These are phyloP conservation scores for Zychaea mexicana DNA, from an alignment of 371 early-diverging fungal species.

Conservation along the genomic window DNA sequence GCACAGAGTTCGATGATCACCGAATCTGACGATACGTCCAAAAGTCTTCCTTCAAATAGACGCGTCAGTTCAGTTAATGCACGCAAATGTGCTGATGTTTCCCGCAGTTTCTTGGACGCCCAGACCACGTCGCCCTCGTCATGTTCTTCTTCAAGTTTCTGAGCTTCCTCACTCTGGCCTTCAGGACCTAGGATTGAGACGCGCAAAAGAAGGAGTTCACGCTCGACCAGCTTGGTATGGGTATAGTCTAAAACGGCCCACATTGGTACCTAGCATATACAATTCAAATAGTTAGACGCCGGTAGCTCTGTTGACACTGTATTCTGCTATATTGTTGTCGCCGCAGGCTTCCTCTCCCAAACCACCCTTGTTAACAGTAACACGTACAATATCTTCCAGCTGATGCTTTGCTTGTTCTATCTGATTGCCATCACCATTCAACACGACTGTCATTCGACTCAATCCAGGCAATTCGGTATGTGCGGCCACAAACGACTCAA, in stretches of 20 bases:
- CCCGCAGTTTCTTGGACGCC: slow-evolving; percentile 56
- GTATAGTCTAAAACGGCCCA: slow-evolving; percentile 98
- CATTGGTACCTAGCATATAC: slow-evolving; percentile 74
- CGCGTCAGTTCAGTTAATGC: slow-evolving; percentile 81
- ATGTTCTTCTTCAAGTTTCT: slow-evolving; percentile 36
- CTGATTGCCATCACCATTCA: slow-evolving; percentile 79
- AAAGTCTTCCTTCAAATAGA: slow-evolving; percentile 87
- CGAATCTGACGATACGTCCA: slow-evolving; percentile 86
- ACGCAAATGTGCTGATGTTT: slow-evolving; percentile 79
- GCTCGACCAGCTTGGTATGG: slow-evolving; percentile 78
- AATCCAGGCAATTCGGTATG: slow-evolving; percentile 94
- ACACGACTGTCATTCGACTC: slow-evolving; percentile 92
- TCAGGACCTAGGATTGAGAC: slow-evolving; percentile 87
- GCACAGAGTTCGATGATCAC: slow-evolving; percentile 87
- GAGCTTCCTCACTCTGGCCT: slow-evolving; percentile 42
- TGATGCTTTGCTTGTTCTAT: slow-evolving; percentile 94
- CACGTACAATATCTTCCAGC: slow-evolving; percentile 85
- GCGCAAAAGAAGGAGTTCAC: slow-evolving; percentile 91
- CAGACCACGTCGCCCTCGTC: slow-evolving; percentile 15
- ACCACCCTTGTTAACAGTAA: neutral
- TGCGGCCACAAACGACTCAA: slow-evolving; percentile 93
- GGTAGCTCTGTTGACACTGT: no score
- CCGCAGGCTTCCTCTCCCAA: neutral
- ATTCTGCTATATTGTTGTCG: no score
- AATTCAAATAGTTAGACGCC: no score